These are phyloP conservation scores for Zopfia rhizophila DNA, from an alignment of 2,329 filamentous ascomycete species.

Conservation along the genomic window DNA sequence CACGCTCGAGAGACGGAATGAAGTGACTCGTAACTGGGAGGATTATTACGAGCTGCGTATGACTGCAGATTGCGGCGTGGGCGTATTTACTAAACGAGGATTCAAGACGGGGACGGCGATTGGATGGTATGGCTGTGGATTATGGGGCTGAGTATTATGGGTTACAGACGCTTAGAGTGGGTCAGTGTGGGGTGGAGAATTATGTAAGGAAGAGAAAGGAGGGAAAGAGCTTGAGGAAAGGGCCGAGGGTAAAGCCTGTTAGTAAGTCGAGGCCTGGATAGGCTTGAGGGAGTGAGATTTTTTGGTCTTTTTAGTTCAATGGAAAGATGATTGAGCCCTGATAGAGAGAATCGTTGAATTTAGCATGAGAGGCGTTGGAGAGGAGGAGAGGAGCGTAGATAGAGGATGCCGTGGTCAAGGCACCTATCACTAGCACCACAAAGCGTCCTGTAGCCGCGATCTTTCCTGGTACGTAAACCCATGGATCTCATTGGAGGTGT, in stretches of 20 bases:
- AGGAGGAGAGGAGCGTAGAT: too few relatives aligned
- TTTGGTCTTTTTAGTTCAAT: too few relatives aligned
- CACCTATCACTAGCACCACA: too few relatives aligned
- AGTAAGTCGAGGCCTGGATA: too few relatives aligned
- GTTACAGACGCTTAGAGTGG: constrained; percentile 10
- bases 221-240: background rate
- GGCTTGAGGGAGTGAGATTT: too few relatives aligned
- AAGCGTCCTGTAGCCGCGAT: too few relatives aligned
- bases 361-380: too few relatives aligned
- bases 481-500: too few relatives aligned
- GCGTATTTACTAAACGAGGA: constrained; percentile 19
- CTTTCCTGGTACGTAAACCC: too few relatives aligned
- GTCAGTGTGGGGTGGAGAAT: constrained; percentile 20
- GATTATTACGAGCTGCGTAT: constrained; percentile 22
- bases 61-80: constrained; percentile 24
- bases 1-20: constrained; percentile 18
- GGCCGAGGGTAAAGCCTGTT: constrained; percentile 31
- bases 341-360: too few relatives aligned
- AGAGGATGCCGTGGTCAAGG: too few relatives aligned
- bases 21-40: constrained; percentile 19
- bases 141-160: constrained; percentile 29
- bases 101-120: constrained; percentile 19
- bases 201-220: constrained; percentile 20
- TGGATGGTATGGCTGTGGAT: constrained; percentile 28
- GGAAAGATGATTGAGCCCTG: too few relatives aligned